phyloP scores from a whole-genome alignment of 2,329 filamentous ascomycete genomes.

The Epichloe gansuensis region DNA sequence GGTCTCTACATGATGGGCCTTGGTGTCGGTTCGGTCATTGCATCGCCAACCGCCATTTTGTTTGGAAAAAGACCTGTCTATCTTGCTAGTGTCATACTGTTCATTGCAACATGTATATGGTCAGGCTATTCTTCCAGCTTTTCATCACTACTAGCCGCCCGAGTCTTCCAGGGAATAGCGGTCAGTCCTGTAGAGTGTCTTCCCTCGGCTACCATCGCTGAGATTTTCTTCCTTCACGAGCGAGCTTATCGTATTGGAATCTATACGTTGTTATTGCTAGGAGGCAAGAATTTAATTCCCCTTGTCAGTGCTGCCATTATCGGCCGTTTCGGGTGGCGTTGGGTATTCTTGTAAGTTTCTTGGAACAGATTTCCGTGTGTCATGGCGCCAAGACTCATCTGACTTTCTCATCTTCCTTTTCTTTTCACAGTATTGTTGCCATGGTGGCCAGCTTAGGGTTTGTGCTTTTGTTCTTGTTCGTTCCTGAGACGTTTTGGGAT shows the following conservation, averaged over 20 bases:
- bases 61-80: conserved; percentile 89
- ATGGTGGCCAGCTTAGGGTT: conserved; percentile 64
- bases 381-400: not conserved
- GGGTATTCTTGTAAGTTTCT: conserved; percentile 66
- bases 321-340: conserved; percentile 66
- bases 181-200: conserved; percentile 87
- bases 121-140: conserved; percentile 77
- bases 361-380: not conserved
- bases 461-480: conserved; percentile 71
- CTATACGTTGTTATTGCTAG: conserved; percentile 77
- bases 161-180: conserved; percentile 78
- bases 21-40: conserved; percentile 70
- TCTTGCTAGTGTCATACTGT: conserved; percentile 63
- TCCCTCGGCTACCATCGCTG: conserved; percentile 85
- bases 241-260: conserved; percentile 86
- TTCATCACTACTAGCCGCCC: conserved; percentile 63
- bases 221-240: conserved; percentile 94
- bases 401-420: conserved; percentile 8
- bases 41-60: conserved; percentile 82
- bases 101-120: conserved; percentile 69
- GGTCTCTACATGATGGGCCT: conserved; percentile 92
- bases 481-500: conserved; percentile 95
- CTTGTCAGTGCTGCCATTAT: conserved; percentile 81
- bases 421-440: conserved; percentile 56
- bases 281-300: conserved; percentile 84